Percentiles rank a stretch among this genome's conserved stretches.
phyloP scores from a whole-genome alignment of 2,329 filamentous ascomycete species.

The Calonectria hawksworthii region DNA sequence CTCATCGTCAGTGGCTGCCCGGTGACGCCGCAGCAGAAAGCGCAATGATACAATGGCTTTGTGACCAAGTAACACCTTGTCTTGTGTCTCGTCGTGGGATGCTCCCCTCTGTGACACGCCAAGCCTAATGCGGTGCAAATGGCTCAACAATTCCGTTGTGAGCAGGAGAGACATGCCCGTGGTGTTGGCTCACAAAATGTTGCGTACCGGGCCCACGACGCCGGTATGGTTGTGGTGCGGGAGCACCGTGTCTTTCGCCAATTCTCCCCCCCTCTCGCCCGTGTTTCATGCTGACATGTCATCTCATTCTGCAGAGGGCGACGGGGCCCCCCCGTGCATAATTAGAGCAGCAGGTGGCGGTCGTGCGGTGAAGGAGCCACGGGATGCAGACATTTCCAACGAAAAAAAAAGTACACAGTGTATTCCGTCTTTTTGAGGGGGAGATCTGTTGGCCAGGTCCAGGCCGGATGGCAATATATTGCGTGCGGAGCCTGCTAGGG shows the following conservation, averaged over 20 bases:
- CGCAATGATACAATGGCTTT: neutral
- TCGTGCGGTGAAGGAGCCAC: neutral
- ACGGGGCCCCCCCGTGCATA: neutral
- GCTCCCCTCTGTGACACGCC: neutral
- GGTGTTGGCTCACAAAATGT: neutral
- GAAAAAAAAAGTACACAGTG: constrained; percentile 15
- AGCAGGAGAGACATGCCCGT: neutral
- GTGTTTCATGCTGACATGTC: constrained; percentile 6
- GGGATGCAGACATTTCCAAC: neutral
- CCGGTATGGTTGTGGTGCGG: neutral
- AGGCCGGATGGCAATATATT: constrained; percentile 20
- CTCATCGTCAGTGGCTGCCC: constrained; percentile 4
- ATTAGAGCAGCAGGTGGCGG: neutral
- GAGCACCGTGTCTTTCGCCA: neutral
- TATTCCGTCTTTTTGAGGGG: neutral
- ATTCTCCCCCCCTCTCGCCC: neutral
- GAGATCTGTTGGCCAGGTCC: constrained; percentile 24
- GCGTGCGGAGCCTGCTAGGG: constrained; percentile 33
- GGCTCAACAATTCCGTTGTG: neutral
- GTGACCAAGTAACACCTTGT: neutral
- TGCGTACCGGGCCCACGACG: neutral
- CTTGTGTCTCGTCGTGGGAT: neutral
- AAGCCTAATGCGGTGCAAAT: neutral
- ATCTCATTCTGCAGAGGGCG: neutral
- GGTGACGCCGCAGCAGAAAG: neutral